Base-by-base conservation (phyloP, 805 yeast genomes). In the Lipomyces sp. region DNA sequence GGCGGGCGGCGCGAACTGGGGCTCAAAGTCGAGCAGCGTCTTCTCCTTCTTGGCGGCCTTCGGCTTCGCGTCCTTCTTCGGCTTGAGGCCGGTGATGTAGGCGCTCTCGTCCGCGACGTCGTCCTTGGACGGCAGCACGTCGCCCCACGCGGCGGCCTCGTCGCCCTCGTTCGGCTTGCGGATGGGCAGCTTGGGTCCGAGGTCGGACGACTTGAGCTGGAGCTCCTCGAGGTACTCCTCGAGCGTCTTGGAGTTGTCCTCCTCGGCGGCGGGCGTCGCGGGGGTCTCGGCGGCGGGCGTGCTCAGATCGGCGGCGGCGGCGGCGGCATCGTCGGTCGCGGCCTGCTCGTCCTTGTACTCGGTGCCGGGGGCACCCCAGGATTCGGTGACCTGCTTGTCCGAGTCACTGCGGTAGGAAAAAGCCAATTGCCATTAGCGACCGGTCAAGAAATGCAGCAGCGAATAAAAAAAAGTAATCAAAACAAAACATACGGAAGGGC, bases 191-290 rank as follows among this genome's bases (percentile, higher is more conserved):
- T 45, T 40, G 36, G 65, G 55, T 61, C 63, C 54, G 32, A 57
- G 53, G 26, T 44, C 56, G 19, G 49, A 43, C 31, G 47, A 31
- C 48, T 48, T 48, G 39, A 36, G 47, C 23, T 42, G 19, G 32
- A 45, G 47, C 73, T 84, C 88, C 65, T 82, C 82, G 70, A 88
- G 80, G 84, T 86, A 91, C 66, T 89, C 95, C 65, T 83, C 88
- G 66, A 86, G 81, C 53, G 96, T 84, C 76, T 81, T 82, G 68
- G 77, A 71, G 49, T 45, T 39, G 45, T 53, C 76, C 53, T 68
- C 76, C 48, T 67, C 73, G 47, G 58, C 70, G 40, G 63, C 76
- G 31, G 60, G 72, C 32, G 63, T 68, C 16, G 58, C 63, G 57
- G 67, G 72, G 53, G 69, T 74, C 38, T 45, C 65, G 47, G 61